Base-by-base conservation (phyloP, 768 basidiomycete genomes). In the Lepiota subincarnata region DNA sequence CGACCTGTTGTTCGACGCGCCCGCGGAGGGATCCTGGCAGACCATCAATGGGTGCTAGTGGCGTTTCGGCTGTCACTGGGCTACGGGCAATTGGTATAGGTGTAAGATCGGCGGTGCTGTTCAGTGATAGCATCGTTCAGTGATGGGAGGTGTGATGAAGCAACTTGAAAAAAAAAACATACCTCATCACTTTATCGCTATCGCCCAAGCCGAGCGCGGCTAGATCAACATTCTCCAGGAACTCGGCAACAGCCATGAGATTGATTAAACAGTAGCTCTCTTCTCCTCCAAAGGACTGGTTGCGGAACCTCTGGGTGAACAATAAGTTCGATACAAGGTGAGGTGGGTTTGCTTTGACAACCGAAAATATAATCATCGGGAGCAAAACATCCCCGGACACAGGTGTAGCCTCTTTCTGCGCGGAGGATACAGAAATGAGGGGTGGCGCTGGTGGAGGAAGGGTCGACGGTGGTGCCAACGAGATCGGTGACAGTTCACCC, bases 201-300 rank as follows among this genome's bases (percentile, higher is more conserved):
- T 85, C 83, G 5, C 78, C 81, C 5, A 92, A 68, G 4, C 78
- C 79, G n/a, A 81, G 60, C 18, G 72, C 75, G 60, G 79, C 86
- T 52, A 97, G 74, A 70, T 98, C 93, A 34, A 98, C 92, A 64
- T 94, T 91, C 71, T 96, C 93, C 48, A 98, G 74, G 66, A 98
- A 99, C 65, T 98, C 95, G 1, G 90, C 91, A 4, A 96, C 94
- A 10, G 96, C 96, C 76, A 95, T 84, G 36, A 97, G 74, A 68
- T 97, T 98, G 66, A 98, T 89, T 37, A 96, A 77, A 55, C 94
- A 98, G 62, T 94, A 99, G 44, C 84, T 86, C 62, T 92, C 90
- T 63, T 98, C 93, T 2, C 94, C 94, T 0, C 84, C 82, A n/a
- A 46, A 37, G 12, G 40, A 39, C 51, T 80, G 77, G 51, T 81